phyloP scores from a whole-genome alignment of 768 basidiomycete species.

The Lanmaoa pseudosensibilis region DNA sequence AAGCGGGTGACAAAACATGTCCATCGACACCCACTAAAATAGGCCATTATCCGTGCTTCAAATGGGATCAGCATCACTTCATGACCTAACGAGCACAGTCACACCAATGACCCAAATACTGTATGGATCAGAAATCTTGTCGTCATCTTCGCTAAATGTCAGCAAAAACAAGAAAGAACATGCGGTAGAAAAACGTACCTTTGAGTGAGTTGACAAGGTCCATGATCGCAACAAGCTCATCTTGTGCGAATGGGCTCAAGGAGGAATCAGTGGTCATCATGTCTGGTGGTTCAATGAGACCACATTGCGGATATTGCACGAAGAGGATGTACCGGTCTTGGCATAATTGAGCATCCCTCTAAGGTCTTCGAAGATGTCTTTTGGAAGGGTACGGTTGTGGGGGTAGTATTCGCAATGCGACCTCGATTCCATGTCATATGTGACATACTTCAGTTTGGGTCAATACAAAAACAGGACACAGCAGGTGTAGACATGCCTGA shows the following conservation, averaged over 20 bases:
- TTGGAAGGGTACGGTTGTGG: constrained; percentile 1
- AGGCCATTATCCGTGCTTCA: constrained; percentile 13
- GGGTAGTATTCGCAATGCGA: constrained; percentile 20
- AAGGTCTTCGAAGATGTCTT: constrained; percentile 7
- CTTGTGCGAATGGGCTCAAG: constrained; percentile 13
- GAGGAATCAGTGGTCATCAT: constrained; percentile 20
- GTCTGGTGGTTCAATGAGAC: background rate
- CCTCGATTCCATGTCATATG: constrained; percentile 9
- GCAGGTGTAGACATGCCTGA: background rate
- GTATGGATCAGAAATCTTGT: background rate
- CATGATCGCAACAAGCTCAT: constrained; percentile 11
- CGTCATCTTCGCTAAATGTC: background rate
- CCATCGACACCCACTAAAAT: constrained; percentile 8
- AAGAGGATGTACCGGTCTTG: constrained; percentile 7
- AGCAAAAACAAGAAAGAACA: background rate
- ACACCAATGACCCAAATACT: constrained; percentile 17
- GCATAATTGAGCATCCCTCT: constrained; percentile 18
- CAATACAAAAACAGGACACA: background rate
- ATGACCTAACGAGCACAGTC: background rate
- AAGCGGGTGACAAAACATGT: background rate
- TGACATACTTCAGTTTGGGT: background rate
- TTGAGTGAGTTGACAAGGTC: constrained; percentile 17
- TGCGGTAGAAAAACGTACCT: background rate
- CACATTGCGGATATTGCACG: background rate
- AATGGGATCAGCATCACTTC: background rate